Conservation (phyloP, 2,329 filamentous ascomycete species). For the Phyllosticta paracitricarpa region DNA sequence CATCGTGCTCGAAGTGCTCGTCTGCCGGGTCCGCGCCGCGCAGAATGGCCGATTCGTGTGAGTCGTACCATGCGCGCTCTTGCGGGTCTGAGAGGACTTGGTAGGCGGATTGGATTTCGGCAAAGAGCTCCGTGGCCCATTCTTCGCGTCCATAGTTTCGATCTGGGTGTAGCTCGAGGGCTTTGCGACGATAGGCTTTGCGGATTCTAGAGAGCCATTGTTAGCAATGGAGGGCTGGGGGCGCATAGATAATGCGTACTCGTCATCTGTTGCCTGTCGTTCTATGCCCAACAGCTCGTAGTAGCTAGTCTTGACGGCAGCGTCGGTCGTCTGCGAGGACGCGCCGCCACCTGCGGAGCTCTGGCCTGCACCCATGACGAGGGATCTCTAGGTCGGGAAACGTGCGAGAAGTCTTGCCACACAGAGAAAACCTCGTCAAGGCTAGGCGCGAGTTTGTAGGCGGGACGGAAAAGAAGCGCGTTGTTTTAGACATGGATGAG, state of each 20-base stretch:
- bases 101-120: constrained; percentile 86
- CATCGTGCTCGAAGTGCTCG: constrained; percentile 54
- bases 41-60: constrained; percentile 78
- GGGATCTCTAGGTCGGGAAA: background rate
- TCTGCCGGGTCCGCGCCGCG: constrained; percentile 39
- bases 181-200: constrained; percentile 82
- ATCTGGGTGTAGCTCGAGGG: constrained; percentile 88
- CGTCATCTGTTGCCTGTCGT: constrained; percentile 65
- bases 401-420: background rate
- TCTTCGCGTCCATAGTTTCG: constrained; percentile 83
- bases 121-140: constrained; percentile 73
- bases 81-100: constrained; percentile 94
- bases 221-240: background rate
- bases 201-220: constrained; percentile 55
- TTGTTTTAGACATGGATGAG: background rate
- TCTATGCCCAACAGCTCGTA: constrained; percentile 76
- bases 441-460: background rate
- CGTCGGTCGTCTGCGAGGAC: constrained; percentile 13
- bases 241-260: constrained; percentile 43
- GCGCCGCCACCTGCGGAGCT: constrained; percentile 25
- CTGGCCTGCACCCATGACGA: constrained; percentile 37
- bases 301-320: constrained; percentile 60
- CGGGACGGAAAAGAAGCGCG: background rate
- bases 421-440: background rate
- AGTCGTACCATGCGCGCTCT: constrained; percentile 96